These are phyloP conservation scores for Claviceps monticola DNA, from an alignment of 2,329 filamentous ascomycete species.

Conservation along the genomic window DNA sequence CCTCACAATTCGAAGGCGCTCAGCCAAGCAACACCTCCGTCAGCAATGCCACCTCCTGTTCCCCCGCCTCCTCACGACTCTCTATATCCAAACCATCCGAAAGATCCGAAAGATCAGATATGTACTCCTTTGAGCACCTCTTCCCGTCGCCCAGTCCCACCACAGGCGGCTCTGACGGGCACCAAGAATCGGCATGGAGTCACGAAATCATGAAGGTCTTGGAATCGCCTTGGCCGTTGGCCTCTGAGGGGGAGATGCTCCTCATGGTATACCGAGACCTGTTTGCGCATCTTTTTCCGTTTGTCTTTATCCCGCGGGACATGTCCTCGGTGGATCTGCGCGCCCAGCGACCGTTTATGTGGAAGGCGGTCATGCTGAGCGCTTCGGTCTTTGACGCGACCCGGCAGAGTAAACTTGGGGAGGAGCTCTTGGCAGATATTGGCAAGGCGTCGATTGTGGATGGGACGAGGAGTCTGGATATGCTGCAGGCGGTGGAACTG, in stretches of 20 bases:
- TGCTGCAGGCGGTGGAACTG: constrained; percentile 32
- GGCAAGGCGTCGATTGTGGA: constrained; percentile 25
- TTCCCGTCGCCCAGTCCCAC: constrained; percentile 18
- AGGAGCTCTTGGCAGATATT: constrained; percentile 30
- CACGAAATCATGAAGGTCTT: constrained; percentile 10
- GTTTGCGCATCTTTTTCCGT: constrained; percentile 28
- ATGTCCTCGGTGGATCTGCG: constrained; percentile 24
- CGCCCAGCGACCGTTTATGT: constrained; percentile 28
- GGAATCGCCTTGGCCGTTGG: constrained; percentile 27
- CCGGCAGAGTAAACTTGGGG: constrained; percentile 29
- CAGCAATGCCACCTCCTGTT: constrained; percentile 4
- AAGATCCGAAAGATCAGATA: constrained; percentile 10
- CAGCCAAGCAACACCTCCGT: constrained; percentile 4
- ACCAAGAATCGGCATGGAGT: constrained; percentile 11
- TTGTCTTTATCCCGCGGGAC: constrained; percentile 26
- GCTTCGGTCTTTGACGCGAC: constrained; percentile 27
- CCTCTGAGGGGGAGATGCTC: constrained; percentile 25
- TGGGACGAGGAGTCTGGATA: constrained; percentile 29
- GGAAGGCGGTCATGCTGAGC: constrained; percentile 35
- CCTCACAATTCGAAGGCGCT: constrained; percentile 26
- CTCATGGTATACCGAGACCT: constrained; percentile 22
- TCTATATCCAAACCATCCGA: constrained; percentile 4
- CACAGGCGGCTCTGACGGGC: constrained; percentile 7
- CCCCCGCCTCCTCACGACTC: constrained; percentile 2
- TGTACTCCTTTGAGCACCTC: constrained; percentile 20